These are phyloP conservation scores for Spinellus fusiger DNA, from an alignment of 192 early-diverging fungal species.

Conservation along the genomic window DNA sequence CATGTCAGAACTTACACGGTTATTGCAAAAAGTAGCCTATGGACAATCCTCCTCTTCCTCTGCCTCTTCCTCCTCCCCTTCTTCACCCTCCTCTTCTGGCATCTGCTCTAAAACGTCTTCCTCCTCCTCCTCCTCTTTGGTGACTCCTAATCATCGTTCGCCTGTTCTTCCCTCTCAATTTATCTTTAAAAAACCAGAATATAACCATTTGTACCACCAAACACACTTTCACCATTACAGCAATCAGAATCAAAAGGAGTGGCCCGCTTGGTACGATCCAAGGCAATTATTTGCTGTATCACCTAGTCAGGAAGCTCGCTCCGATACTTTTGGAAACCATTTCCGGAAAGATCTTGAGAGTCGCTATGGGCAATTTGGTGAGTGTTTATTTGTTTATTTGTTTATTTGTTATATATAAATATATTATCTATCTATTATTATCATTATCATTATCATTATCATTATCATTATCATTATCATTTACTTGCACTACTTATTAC, in stretches of 20 bases:
- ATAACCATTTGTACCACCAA: not conserved
- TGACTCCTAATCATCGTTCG: not conserved
- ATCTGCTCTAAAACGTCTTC: not conserved
- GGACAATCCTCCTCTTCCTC: not conserved
- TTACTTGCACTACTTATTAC: not conserved
- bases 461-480: not conserved
- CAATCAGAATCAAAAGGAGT: not conserved
- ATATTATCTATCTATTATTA: not conserved
- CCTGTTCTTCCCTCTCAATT: constrained; percentile 3
- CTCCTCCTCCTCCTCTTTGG: not conserved
- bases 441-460: not conserved
- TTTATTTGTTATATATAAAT: not conserved
- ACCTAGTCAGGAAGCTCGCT: not conserved
- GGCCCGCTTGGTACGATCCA: not conserved
- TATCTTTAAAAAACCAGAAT: constrained; percentile 12
- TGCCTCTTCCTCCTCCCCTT: not conserved
- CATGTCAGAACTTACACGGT: constrained; percentile 5
- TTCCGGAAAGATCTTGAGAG: constrained; percentile 21
- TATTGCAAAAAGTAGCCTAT: constrained; percentile 1
- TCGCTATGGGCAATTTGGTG: constrained; percentile 34
- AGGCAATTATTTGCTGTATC: not conserved
- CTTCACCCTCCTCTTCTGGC: not conserved
- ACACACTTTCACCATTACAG: not conserved
- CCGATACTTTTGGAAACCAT: constrained; percentile 22
- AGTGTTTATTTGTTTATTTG: not conserved